Evolutionary conservation across 441 rosid species (phyloP).

Genomic region (Corymbia calophylla): DNA sequence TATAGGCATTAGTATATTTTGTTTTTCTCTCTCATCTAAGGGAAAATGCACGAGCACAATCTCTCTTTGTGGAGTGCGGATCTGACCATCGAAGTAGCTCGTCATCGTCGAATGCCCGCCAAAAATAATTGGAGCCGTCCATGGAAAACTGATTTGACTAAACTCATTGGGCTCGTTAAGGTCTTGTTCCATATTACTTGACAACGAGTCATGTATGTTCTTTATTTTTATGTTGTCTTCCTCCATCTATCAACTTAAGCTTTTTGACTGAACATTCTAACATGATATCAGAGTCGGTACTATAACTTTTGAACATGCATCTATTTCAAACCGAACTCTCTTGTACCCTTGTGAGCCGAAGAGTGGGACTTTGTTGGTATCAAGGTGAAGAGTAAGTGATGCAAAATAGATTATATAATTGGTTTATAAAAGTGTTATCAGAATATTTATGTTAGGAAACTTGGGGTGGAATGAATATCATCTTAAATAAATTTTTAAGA

Average conservation of each 20-base stretch:
- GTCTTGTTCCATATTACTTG: neutral
- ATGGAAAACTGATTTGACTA: neutral
- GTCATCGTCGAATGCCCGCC: neutral
- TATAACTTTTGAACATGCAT: too few relatives aligned
- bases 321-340: neutral
- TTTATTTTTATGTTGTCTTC: too few relatives aligned
- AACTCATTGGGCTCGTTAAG: accelerated
- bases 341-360: neutral
- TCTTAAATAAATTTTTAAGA: neutral
- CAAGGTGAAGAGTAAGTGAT: too few relatives aligned
- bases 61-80: neutral
- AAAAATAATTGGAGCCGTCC: neutral
- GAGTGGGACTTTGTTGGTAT: neutral
- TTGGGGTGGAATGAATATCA: too few relatives aligned
- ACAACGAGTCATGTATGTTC: too few relatives aligned
- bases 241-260: accelerated
- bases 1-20: neutral
- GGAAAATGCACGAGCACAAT: neutral
- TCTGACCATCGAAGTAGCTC: neutral
- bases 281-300: too few relatives aligned
- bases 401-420: too few relatives aligned
- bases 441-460: too few relatives aligned
- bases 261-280: neutral
- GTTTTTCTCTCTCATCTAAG: neutral
- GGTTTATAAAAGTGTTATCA: accelerated